Evolutionary conservation across 768 basidiomycete genomes (phyloP), one percentile per base, ranked within the genome.

Genomic region (Galerina marginata): DNA sequence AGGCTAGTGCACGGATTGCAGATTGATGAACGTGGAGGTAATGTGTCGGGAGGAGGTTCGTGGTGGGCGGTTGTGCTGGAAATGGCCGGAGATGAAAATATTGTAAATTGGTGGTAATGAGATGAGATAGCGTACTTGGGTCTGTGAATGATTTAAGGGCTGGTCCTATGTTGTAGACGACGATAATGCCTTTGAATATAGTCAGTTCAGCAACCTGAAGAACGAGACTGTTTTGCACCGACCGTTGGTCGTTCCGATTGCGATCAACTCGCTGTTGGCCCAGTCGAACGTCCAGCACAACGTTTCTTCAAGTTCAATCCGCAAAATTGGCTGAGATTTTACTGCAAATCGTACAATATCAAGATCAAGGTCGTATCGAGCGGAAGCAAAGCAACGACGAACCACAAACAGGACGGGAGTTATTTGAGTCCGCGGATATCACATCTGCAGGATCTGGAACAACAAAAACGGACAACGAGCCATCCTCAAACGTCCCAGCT

Each of bases 191-290:
- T 87, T 58, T 0, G 26, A 50, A 26, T 48, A 15, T 15, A 14
- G 45, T 67, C 9, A 61, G 57, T 59, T 64, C 23, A 16, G 15
- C 14, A 45, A 23, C 25, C 1, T 16, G 11, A 9, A 16, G 44
- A 61, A 15, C 45, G 15, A 33, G 29, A 25, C 20, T 29, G 45
- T 25, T 25, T 10, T 37, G 15, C n/a, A 15, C 1, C 37, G 55
- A 94, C 96, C 96, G 64, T 93, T 91, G 2, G 92, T 89, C 26
- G 89, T 89, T 0, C 95, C 96, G 11, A 91, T 85, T 0, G 93
- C 94, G 6, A 99, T 72, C 10, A 88, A 67, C 58, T 91, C 88
- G 62, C 93, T 92, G 63, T 93, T 94, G 0, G 88, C 91, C 95
- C 95, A 98, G 65, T 97, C 95, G 54, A 97, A 79, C 14, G 86